Conservation (phyloP, 345 rosid species). For the Orychophragmus violaceus region DNA sequence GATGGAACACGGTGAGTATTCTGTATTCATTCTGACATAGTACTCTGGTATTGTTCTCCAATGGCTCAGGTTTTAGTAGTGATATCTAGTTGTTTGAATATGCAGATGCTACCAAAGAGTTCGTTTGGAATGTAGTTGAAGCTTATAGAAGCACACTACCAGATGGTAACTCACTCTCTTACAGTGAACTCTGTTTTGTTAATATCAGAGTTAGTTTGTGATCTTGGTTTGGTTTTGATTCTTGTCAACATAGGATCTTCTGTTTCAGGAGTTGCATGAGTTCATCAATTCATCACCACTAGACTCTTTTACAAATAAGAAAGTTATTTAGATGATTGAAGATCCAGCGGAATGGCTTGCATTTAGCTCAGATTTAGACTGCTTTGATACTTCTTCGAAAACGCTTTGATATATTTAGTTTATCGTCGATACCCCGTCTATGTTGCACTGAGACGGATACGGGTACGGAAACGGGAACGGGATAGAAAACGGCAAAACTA, state of each 20-base stretch:
- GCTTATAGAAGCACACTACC: slow-evolving; percentile 30
- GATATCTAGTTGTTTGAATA: background rate
- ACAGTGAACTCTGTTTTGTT: background rate
- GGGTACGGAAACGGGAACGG: too few species aligned
- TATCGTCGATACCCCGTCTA: too few species aligned
- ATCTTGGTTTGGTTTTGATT: background rate
- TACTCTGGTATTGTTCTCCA: background rate
- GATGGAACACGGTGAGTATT: slow-evolving; percentile 59
- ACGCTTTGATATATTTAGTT: too few species aligned
- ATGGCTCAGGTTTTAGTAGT: background rate
- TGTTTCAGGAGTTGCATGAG: background rate
- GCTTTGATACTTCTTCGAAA: too few species aligned
- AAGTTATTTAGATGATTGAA: too few species aligned
- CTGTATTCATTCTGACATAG: background rate
- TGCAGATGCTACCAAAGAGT: slow-evolving; percentile 65
- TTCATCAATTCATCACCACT: background rate
- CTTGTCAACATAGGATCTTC: background rate
- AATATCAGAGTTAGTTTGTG: background rate
- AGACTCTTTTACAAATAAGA: too few species aligned
- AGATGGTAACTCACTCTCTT: slow-evolving; percentile 15
- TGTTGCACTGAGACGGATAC: too few species aligned
- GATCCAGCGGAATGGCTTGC: too few species aligned
- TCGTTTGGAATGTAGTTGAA: slow-evolving; percentile 48
- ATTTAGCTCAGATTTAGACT: too few species aligned
- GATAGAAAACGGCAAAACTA: too few species aligned